Evolutionary conservation across 2,329 filamentous ascomycete genomes (phyloP).

Genomic region (Coniochaeta sp.): DNA sequence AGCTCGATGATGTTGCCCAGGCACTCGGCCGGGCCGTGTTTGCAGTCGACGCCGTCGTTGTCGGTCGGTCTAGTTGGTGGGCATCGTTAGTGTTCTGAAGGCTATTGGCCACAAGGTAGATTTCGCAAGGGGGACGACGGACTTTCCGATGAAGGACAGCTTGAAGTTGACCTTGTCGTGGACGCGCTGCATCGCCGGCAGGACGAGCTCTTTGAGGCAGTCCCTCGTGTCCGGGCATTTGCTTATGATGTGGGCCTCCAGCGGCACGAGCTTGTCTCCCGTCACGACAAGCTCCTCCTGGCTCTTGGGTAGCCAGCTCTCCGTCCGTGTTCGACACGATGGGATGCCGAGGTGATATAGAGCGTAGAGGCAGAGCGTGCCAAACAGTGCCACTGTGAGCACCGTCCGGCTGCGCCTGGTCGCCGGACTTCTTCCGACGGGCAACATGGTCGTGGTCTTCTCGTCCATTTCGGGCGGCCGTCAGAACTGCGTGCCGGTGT

Average conservation of each 20-base stretch:
- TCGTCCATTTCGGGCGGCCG: slow-evolving; percentile 12
- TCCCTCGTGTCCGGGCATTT: slow-evolving; percentile 91
- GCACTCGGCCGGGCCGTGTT: slow-evolving; percentile 81
- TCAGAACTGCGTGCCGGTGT: neutral
- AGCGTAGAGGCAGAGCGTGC: slow-evolving; percentile 5
- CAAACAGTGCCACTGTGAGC: slow-evolving; percentile 7
- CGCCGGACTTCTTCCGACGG: neutral
- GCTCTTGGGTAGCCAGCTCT: neutral
- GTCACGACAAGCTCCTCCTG: neutral
- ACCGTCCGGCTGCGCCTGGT: slow-evolving; percentile 6
- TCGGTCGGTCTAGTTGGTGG: slow-evolving; percentile 48
- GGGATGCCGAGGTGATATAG: slow-evolving; percentile 5
- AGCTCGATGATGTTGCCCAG: slow-evolving; percentile 93
- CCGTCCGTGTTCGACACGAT: slow-evolving; percentile 1
- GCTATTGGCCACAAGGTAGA: neutral
- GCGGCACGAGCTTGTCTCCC: slow-evolving; percentile 48
- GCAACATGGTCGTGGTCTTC: slow-evolving; percentile 6
- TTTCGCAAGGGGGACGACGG: slow-evolving; percentile 22
- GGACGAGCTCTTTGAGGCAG: slow-evolving; percentile 71
- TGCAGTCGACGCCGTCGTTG: slow-evolving; percentile 80
- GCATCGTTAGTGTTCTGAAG: neutral
- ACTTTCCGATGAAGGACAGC: slow-evolving; percentile 83
- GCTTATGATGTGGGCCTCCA: slow-evolving; percentile 95
- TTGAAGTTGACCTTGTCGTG: slow-evolving; percentile 84
- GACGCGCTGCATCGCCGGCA: slow-evolving; percentile 80